Conservation (phyloP, 495 filamentous ascomycete species). For the Xylaria sp. region DNA sequence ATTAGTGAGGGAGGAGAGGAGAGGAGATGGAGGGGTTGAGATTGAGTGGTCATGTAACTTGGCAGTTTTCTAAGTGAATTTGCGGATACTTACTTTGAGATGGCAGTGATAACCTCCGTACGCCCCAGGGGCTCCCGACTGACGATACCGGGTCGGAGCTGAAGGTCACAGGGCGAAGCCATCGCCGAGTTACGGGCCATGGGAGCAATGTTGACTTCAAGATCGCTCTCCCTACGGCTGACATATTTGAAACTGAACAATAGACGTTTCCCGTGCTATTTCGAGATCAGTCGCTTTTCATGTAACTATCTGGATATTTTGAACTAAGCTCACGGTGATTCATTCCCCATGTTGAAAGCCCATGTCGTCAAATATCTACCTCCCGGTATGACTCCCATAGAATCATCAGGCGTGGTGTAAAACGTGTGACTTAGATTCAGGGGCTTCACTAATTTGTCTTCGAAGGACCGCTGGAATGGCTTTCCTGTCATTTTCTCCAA, state of each 20-base stretch:
- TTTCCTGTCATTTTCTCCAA: constrained; percentile 49
- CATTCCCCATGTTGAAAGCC: constrained; percentile 45
- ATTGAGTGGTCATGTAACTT: too few relatives aligned
- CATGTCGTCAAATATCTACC: constrained; percentile 37
- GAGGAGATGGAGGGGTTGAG: background rate
- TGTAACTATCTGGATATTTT: background rate
- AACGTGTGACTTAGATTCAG: constrained; percentile 54
- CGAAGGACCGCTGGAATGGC: constrained; percentile 46
- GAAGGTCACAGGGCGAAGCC: constrained; percentile 61
- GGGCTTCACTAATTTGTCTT: constrained; percentile 47
- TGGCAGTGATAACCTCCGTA: constrained; percentile 44
- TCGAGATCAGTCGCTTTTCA: background rate
- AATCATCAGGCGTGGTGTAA: constrained; percentile 39
- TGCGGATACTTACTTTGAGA: constrained; percentile 22
- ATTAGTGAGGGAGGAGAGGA: background rate
- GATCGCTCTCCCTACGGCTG: constrained; percentile 59
- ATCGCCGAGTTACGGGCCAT: constrained; percentile 55
- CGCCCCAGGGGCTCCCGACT: constrained; percentile 67
- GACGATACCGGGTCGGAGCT: constrained; percentile 52
- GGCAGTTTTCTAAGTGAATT: background rate
- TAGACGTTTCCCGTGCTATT: constrained; percentile 63
- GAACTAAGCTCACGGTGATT: constrained; percentile 40
- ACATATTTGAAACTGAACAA: constrained; percentile 58
- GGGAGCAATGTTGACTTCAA: constrained; percentile 58
- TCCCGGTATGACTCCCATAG: constrained; percentile 47